Conservation (phyloP, 306 rosid genomes). For the Ormosia emarginata region DNA sequence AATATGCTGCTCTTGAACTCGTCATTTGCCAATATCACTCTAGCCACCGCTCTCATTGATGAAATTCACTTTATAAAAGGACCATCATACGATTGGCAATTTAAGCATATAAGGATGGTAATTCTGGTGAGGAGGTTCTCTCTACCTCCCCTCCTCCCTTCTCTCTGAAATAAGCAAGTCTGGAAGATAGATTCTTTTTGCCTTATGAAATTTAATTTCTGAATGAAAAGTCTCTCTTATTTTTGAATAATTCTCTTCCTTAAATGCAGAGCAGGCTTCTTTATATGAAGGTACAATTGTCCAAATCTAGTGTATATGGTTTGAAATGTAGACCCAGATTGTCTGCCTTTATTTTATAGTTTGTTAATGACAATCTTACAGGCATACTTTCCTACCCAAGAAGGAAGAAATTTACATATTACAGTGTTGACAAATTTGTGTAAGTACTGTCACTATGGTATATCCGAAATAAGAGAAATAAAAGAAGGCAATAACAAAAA, state of each 20-base stretch:
- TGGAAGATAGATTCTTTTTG: too few relatives aligned
- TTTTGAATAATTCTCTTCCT: too few relatives aligned
- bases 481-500: not conserved
- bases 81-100: not conserved
- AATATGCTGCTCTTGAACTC: too few relatives aligned
- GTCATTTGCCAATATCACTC: too few relatives aligned
- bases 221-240: too few relatives aligned
- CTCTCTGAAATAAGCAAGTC: too few relatives aligned
- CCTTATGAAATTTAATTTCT: too few relatives aligned
- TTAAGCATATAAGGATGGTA: too few relatives aligned
- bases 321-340: not conserved
- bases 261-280: not conserved
- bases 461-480: constrained; percentile 9
- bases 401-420: not conserved
- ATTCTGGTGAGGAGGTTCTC: too few relatives aligned
- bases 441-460: constrained; percentile 5
- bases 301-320: not conserved
- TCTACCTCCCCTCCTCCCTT: too few relatives aligned
- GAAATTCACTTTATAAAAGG: not conserved
- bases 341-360: not conserved
- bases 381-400: constrained; percentile 10
- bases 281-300: not conserved
- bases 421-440: constrained; percentile 17
- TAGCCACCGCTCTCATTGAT: not conserved
- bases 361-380: not conserved